Evolutionary conservation across 164 flowering plant species (phyloP).

Genomic region (Chloranthus sessilifolius): DNA sequence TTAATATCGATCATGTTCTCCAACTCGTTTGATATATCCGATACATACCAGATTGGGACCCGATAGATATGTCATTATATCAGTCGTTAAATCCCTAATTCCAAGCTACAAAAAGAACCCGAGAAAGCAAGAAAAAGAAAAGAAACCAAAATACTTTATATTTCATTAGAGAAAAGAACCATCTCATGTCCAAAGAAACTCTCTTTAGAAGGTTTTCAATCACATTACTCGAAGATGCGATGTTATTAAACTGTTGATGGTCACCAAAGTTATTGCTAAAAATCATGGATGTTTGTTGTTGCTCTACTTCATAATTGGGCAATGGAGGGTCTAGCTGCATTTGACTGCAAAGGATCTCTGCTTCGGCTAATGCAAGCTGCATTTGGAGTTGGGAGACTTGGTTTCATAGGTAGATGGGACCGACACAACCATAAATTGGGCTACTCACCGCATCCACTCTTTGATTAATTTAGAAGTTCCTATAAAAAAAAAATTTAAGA

Average conservation of each 20-base stretch:
- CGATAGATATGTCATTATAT: too few species aligned
- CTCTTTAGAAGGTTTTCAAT: constrained; percentile 66
- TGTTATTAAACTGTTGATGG: constrained; percentile 41
- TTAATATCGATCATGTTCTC: too few species aligned
- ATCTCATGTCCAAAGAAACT: constrained; percentile 69
- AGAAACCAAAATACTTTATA: background rate
- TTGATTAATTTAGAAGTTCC: constrained; percentile 59
- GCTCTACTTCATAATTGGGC: constrained; percentile 15
- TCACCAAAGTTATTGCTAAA: constrained; percentile 22
- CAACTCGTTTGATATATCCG: too few species aligned
- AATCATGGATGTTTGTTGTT: constrained; percentile 30
- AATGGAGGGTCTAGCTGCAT: constrained; percentile 56
- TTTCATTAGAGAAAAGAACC: constrained; percentile 9
- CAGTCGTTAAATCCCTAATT: too few species aligned
- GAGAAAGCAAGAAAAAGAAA: background rate
- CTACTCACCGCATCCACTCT: constrained; percentile 70
- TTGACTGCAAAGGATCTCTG: constrained; percentile 76
- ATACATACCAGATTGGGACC: too few species aligned
- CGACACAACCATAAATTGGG: constrained; percentile 68
- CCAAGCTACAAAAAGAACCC: too few species aligned
- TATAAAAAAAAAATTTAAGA: constrained; percentile 16
- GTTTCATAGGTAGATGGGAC: constrained; percentile 67
- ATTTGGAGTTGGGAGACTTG: constrained; percentile 69
- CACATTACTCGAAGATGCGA: constrained; percentile 52
- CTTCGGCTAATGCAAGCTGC: constrained; percentile 76